phyloP scores from a whole-genome alignment of 306 rosid genomes.

The Abrus precatorius region DNA sequence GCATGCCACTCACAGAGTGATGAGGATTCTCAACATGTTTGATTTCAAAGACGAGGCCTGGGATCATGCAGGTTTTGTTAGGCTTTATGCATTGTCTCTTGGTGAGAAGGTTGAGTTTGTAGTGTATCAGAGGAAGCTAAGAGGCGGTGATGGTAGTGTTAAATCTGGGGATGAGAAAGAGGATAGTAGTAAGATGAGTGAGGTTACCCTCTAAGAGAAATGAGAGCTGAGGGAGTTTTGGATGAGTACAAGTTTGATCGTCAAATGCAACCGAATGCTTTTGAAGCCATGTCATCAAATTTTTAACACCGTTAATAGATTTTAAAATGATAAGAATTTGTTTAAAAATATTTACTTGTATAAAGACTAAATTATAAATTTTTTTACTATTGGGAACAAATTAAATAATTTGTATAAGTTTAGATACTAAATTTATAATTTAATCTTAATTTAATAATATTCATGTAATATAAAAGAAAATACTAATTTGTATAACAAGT shows the following conservation, averaged over 20 bases:
- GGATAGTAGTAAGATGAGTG: conserved; percentile 39
- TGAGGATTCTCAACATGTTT: conserved; percentile 69
- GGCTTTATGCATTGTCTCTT: conserved; percentile 73
- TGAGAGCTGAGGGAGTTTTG: conserved; percentile 72
- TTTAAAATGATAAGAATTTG: no score
- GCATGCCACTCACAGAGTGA: conserved; percentile 60
- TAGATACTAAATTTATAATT: no score
- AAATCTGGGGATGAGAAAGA: conserved; percentile 53
- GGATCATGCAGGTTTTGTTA: conserved; percentile 81
- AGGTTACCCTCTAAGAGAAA: conserved; percentile 65
- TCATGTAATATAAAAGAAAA: no score
- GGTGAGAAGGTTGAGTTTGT: conserved; percentile 76
- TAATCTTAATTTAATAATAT: no score
- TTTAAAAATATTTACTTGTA: no score
- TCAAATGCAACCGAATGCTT: no score
- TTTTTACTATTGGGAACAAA: no score
- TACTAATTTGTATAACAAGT: no score
- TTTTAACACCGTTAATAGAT: no score
- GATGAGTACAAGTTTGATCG: conserved; percentile 59
- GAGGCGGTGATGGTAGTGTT: conserved; percentile 18
- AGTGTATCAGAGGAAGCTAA: conserved; percentile 61
- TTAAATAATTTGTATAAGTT: no score
- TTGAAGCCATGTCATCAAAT: no score
- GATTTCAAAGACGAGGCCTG: conserved; percentile 88
- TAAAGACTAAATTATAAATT: no score